Base-by-base conservation (phyloP, 495 filamentous ascomycete genomes). In the Tuber melanosporum region DNA sequence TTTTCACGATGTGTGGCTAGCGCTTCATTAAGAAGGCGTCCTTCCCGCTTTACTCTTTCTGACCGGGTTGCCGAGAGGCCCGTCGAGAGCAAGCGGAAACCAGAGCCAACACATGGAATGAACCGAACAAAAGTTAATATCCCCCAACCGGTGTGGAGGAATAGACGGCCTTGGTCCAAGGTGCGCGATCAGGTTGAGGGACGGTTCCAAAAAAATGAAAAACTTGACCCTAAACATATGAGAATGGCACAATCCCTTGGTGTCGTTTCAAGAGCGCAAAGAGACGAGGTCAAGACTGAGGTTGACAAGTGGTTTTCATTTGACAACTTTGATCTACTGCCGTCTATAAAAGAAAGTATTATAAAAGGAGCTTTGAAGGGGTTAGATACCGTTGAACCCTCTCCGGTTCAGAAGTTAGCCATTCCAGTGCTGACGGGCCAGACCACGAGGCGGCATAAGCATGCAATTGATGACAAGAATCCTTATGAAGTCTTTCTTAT, bases 241-340 rank as follows among this genome's bases (percentile, higher is more conserved):
- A 98, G 95, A 85, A 99, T 99, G 95, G 94, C 95, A 83, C 90
- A 91, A 70, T 86, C 92, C 0, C 85, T 99, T 74, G 85, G 90
- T 14, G 87, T 90, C 9, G 86, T 98, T 39, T 87, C 92, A 2
- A 97, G 97, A 82, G 88, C 89, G 36, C 87, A 90, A 74, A 88
- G 95, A 71, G 85, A 86, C 7, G 86, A 86, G 20, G 88, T 94
- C 80, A 97, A 95, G 85, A 86, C 87, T 52, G 86, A 86, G 76
- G 91, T 98, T 74, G 84, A 87, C 77, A 86, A 90, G 46, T 84
- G 93, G 41, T 91, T 92, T 47, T 90, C 88, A 72, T 99, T 99
- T 84, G 89, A 93, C 44, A 86, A 92, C 73, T 94, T 99, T 78
- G 84, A 89, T 66, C 85, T 99, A 32, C 85, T 95, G 42, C 91